Conservation (phyloP, 192 early-diverging fungal genomes). For the Coemansia umbellata region DNA sequence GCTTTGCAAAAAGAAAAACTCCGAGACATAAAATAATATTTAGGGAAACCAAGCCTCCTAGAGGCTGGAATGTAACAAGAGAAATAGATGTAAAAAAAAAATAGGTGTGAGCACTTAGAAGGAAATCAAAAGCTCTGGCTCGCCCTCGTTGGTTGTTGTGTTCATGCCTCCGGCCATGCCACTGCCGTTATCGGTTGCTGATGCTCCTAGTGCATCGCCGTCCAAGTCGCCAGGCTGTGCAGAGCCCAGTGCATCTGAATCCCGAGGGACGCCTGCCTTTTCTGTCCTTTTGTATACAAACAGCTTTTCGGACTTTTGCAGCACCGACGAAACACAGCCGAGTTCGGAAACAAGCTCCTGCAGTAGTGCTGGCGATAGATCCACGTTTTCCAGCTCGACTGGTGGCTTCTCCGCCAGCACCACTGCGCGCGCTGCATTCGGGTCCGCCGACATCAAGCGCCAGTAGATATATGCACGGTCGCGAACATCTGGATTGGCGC, state of each 20-base stretch:
- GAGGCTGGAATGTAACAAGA: too few species aligned
- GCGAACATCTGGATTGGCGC: slow-evolving; percentile 92
- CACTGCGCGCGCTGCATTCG: slow-evolving; percentile 87
- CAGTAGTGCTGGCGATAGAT: slow-evolving; percentile 68
- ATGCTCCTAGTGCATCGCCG: neutral
- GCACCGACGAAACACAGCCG: slow-evolving; percentile 86
- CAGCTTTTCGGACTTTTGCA: slow-evolving; percentile 82
- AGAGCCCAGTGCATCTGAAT: slow-evolving; percentile 3
- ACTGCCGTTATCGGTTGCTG: slow-evolving; percentile 3
- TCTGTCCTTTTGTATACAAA: slow-evolving; percentile 56
- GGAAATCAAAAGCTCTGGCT: slow-evolving; percentile 49
- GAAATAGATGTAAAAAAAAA: too few species aligned
- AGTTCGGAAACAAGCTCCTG: slow-evolving; percentile 88
- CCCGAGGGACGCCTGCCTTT: slow-evolving; percentile 33
- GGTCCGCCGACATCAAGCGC: slow-evolving; percentile 91
- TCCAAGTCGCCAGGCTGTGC: slow-evolving; percentile 3
- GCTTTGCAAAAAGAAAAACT: neutral
- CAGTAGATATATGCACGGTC: slow-evolving; percentile 98
- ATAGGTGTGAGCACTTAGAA: slow-evolving; percentile 28
- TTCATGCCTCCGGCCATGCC: slow-evolving; percentile 5
- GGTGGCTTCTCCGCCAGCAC: slow-evolving; percentile 88
- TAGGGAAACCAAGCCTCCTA: too few species aligned
- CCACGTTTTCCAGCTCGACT: slow-evolving; percentile 63
- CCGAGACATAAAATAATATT: neutral
- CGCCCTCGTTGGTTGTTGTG: slow-evolving; percentile 29